Percentiles rank a stretch among this genome's conserved stretches.
phyloP scores from a whole-genome alignment of 2,329 filamentous ascomycete genomes.

The Madurella fahalii region DNA sequence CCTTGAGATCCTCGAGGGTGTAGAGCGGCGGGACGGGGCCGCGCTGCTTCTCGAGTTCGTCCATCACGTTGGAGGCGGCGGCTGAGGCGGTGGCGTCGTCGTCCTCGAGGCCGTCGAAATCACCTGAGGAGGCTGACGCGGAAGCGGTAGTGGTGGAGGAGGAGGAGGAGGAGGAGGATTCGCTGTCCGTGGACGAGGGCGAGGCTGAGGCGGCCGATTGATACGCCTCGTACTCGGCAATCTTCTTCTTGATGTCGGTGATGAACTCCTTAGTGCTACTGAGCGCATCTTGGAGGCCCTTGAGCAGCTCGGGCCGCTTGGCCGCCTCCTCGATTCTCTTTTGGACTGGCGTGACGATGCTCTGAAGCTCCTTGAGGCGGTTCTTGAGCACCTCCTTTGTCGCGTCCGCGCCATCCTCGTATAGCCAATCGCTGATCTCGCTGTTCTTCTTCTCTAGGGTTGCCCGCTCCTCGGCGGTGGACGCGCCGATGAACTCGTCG shows the following conservation, averaged over 20 bases:
- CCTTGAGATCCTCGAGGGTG: slow-evolving; percentile 65
- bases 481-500: slow-evolving; percentile 66
- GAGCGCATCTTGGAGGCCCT: slow-evolving; percentile 65
- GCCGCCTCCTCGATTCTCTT: slow-evolving; percentile 68
- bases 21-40: slow-evolving; percentile 64
- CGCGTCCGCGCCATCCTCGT: slow-evolving; percentile 76
- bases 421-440: slow-evolving; percentile 82
- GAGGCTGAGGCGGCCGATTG: slow-evolving; percentile 51
- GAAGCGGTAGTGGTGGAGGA: slow-evolving; percentile 38
- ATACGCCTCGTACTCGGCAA: slow-evolving; percentile 63
- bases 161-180: slow-evolving; percentile 28
- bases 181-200: slow-evolving; percentile 40
- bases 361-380: slow-evolving; percentile 71
- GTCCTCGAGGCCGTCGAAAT: slow-evolving; percentile 76
- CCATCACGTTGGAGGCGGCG: slow-evolving; percentile 34
- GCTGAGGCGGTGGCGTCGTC: slow-evolving; percentile 43
- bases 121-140: slow-evolving; percentile 47
- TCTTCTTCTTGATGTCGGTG: slow-evolving; percentile 63
- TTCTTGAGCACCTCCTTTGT: slow-evolving; percentile 68
- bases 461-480: slow-evolving; percentile 64
- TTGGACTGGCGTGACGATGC: slow-evolving; percentile 72
- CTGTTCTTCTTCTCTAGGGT: slow-evolving; percentile 65
- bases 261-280: slow-evolving; percentile 68
- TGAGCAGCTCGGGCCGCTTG: slow-evolving; percentile 66
- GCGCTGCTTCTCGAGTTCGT: slow-evolving; percentile 41